Conservation (phyloP, 495 filamentous ascomycete species). For the Penicillium subrubescens region DNA sequence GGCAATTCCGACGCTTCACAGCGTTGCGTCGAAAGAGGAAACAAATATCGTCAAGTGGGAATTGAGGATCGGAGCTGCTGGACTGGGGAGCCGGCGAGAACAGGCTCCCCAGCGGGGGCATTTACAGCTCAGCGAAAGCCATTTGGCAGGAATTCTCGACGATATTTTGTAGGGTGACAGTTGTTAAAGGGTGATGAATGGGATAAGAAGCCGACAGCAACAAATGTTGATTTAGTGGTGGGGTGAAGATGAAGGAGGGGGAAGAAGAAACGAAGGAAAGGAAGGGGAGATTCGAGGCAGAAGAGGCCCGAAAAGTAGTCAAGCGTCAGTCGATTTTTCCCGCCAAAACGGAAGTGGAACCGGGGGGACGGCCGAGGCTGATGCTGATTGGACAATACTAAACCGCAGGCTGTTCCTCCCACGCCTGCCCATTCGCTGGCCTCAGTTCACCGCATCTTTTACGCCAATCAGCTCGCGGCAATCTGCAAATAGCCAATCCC, state of each 20-base stretch:
- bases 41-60: slow-evolving; percentile 76
- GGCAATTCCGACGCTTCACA: slow-evolving; percentile 50
- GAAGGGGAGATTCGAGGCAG: slow-evolving; percentile 28
- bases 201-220: slow-evolving; percentile 26
- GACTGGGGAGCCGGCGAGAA: slow-evolving; percentile 72
- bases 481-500: not conserved
- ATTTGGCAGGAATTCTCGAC: slow-evolving; percentile 80
- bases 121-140: slow-evolving; percentile 96
- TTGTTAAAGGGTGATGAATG: slow-evolving; percentile 16
- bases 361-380: not conserved
- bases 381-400: slow-evolving; percentile 28
- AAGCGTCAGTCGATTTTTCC: slow-evolving; percentile 37
- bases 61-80: slow-evolving; percentile 71
- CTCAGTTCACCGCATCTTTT: slow-evolving; percentile 46
- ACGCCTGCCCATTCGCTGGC: slow-evolving; percentile 34
- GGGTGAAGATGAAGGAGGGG: slow-evolving; percentile 25
- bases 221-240: slow-evolving; percentile 22
- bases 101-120: slow-evolving; percentile 73
- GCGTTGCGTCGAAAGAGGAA: slow-evolving; percentile 56
- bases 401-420: not conserved
- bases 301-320: slow-evolving; percentile 37
- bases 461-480: not conserved
- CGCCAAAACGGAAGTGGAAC: slow-evolving; percentile 25
- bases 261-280: slow-evolving; percentile 20
- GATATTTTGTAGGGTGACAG: slow-evolving; percentile 55